phyloP scores from a whole-genome alignment of 352 stramenopile genomes.

The Globisporangium recalcitrans region DNA sequence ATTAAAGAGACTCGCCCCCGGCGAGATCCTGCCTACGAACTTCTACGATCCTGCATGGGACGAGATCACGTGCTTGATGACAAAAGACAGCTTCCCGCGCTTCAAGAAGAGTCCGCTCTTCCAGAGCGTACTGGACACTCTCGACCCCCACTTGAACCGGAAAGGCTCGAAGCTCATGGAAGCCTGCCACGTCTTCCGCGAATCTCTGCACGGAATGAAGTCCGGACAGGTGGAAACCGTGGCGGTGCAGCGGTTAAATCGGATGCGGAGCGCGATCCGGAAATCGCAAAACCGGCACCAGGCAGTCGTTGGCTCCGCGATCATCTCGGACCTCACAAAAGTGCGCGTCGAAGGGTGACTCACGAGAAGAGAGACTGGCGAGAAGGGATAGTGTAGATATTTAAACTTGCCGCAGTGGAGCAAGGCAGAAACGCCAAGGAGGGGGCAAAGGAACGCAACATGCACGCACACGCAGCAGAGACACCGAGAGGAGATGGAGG shows the following conservation, averaged over 20 bases:
- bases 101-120: conserved; percentile 77
- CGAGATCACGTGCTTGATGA: conserved; percentile 81
- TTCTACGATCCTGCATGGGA: conserved; percentile 61
- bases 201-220: conserved; percentile 58
- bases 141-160: conserved; percentile 58
- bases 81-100: conserved; percentile 71
- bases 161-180: conserved; percentile 61
- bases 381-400: conserved; percentile 9
- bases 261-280: conserved; percentile 66
- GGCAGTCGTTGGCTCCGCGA: conserved; percentile 12
- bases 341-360: conserved; percentile 20
- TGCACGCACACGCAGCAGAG: not conserved
- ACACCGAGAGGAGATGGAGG: not conserved
- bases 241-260: conserved; percentile 44
- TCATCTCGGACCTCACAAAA: conserved; percentile 18
- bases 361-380: not conserved
- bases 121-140: conserved; percentile 50
- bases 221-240: conserved; percentile 50
- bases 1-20: conserved; percentile 22
- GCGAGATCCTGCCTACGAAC: conserved; percentile 22
- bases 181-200: conserved; percentile 66
- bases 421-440: not conserved
- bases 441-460: not conserved
- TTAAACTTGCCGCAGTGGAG: conserved; percentile 4
- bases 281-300: conserved; percentile 50